Base-by-base conservation (phyloP, 352 stramenopile genomes). In the Phytopythium sindhum region DNA sequence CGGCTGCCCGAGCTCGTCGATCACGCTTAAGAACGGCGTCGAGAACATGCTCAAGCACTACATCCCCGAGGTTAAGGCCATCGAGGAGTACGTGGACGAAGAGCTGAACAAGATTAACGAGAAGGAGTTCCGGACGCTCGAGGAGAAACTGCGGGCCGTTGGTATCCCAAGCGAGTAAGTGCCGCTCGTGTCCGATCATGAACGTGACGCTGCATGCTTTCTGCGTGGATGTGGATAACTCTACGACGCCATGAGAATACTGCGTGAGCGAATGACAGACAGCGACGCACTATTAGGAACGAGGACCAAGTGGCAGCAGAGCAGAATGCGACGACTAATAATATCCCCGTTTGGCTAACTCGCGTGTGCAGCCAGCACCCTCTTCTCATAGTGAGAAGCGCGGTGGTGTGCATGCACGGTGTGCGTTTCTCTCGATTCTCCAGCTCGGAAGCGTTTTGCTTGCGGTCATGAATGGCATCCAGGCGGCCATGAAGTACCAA, bases 31-130 rank as follows among this genome's bases (percentile, higher is more conserved):
- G 80, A 95, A 99, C 72, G 98, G 97, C 48, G 97, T 99, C 29
- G 98, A 99, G 77, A 99, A 99, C 75, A 99, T 99, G 98, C 86
- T 99, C 35, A 99, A 99, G 93, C 97, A 99, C 80, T 99, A 99
- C 78, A 99, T 99, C 66, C 97, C 97, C 0, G 98, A 99, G 82
- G 97, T 99, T 39, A 81, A 75, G 51, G 74, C 67, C 54, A 91
- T 96, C 61, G 75, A 93, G 58, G 88, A 96, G 68, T 87, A 87
- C 65, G 62, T 81, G 15, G 88, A 96, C 72, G 78, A 95, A 59
- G 81, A 78, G 63, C 78, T 95, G 26, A 89, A 90, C 51, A 70
- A 87, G 21, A 48, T 94, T 47, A 92, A 89, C 70, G 69, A 91
- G 19, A 79, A 90, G 55, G 88, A 96, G 69, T 96, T 96, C 74